Base-by-base conservation (phyloP, 441 rosid species). In the Euphorbia celastroides region DNA sequence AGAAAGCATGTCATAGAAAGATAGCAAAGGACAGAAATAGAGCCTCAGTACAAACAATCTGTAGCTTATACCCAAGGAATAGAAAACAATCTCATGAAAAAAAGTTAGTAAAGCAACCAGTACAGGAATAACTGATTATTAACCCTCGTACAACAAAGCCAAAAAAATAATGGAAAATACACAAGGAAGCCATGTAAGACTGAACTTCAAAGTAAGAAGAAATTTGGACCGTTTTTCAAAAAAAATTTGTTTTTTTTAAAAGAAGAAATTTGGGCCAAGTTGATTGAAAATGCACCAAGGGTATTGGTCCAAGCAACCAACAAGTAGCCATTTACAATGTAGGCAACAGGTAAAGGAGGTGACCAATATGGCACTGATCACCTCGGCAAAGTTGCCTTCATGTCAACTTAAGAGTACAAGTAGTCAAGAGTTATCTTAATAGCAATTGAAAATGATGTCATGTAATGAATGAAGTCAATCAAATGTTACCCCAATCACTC, bases 381-480 rank as follows among this genome's bases (percentile, higher is more conserved):
- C 64, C 75, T 57, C 23, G 67, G 74, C 69, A 73, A 64, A 75
- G 78, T 58, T 79, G 72, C 72, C 76, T 13, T 46, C 36, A 58
- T 65, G 50, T n/a, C 12, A 20, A 13, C 16, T 26, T 7, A 26
- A 8, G 32, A 27, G 6, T 5, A 19, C 7, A 1, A 9, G 14
- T 9, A 17, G 68, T 28, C 20, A 7, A 23, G 1, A 6, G 3
- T 17, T 30, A 63, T 56, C 31, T 22, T 22, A 22, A 16, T 58
- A 60, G 14, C 16, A 28, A 16, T 41, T 5, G 10, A 23, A 14
- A 17, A 10, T 10, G 2, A 57, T 32, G 16, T 13, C 28, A 34
- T 11, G 32, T 5, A 48, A 28, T 23, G 28, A 26, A 26, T 51
- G 19, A 3, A 16, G 8, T 11, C 12, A 17, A 16, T 23, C 20